Evolutionary conservation across 805 yeast genomes (phyloP), one percentile per base, ranked within the genome.

Genomic region (Candida morakotiae): DNA sequence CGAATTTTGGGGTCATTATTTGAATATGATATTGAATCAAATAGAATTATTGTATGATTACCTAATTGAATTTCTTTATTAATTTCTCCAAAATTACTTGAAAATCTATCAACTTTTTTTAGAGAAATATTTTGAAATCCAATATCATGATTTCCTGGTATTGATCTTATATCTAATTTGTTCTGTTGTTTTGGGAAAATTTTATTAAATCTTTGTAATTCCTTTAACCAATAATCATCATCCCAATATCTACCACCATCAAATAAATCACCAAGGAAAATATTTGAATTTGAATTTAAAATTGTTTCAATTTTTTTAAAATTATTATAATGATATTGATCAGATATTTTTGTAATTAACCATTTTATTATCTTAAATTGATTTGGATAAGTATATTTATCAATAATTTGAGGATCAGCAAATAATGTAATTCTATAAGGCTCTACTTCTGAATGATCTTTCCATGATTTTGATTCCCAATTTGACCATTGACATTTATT

Each of bases 401-500:
- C 99, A 51, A 93, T 83, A 29, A 93, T 70, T 57, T 93, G 99
- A 0, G 98, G 98, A 54, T 93, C 99, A 0, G 97, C 98, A 24
- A 87, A 69, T 9, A 93, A 20, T 2, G 60, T 64, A 5, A 84
- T 67, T 39, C 77, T 57, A 49, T 76, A 77, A 2, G 77, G 71
- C 1, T 42, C 43, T 2, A 53, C 51, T 3, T 45, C 50, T 18
- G 51, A 43, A n/a, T n/a, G n/a, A n/a, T n/a, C n/a, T n/a, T n/a
- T n/a, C n/a, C n/a, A n/a, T 2, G 47, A 48, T 86, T 87, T 80
- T 4, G 57, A 31, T 46, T 81, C 87, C 89, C 91, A 83, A 0
- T 54, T 55, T 2, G 58, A 49, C 96, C 96, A 88, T 4, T 58
- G 46, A 37, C 71, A 66, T 22, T 42, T 43, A 2, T 38, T 41